Conservation (phyloP, 1,284 basidiomycete species). For the Tilletiopsis washingtonensis region DNA sequence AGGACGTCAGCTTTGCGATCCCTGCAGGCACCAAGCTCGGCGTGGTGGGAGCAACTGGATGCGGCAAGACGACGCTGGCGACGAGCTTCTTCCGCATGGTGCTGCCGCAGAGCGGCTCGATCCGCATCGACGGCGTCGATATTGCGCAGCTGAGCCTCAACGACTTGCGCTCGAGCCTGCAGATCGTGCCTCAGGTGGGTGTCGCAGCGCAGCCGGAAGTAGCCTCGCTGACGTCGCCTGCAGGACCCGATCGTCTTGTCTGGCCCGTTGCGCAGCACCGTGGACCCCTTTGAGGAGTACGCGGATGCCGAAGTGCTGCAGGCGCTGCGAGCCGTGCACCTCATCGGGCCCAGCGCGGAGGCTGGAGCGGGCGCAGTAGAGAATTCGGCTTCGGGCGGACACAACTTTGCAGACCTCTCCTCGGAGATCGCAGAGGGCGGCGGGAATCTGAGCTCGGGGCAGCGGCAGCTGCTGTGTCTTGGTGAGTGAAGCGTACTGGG, state of each 20-base stretch:
- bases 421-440: constrained; percentile 32
- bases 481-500: too few relatives aligned
- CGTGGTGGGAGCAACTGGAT: constrained; percentile 62
- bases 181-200: constrained; percentile 54
- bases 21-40: constrained; percentile 71
- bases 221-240: too few relatives aligned
- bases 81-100: constrained; percentile 33
- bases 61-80: constrained; percentile 47
- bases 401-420: constrained; percentile 3
- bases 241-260: constrained; percentile 37
- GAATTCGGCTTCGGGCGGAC: background rate
- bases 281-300: constrained; percentile 33
- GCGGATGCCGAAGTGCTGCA: constrained; percentile 22
- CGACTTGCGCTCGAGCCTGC: constrained; percentile 52
- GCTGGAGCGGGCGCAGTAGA: background rate
- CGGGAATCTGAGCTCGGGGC: constrained; percentile 39
- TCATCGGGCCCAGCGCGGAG: constrained; percentile 2
- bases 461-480: constrained; percentile 41
- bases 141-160: constrained; percentile 51
- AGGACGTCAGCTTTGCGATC: constrained; percentile 52
- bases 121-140: constrained; percentile 45
- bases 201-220: too few relatives aligned
- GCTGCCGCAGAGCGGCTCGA: constrained; percentile 22
- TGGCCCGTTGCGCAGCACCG: constrained; percentile 29
- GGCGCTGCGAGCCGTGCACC: constrained; percentile 19